These are phyloP conservation scores for Acer saccharum DNA, from an alignment of 345 rosid genomes.

Conservation along the genomic window DNA sequence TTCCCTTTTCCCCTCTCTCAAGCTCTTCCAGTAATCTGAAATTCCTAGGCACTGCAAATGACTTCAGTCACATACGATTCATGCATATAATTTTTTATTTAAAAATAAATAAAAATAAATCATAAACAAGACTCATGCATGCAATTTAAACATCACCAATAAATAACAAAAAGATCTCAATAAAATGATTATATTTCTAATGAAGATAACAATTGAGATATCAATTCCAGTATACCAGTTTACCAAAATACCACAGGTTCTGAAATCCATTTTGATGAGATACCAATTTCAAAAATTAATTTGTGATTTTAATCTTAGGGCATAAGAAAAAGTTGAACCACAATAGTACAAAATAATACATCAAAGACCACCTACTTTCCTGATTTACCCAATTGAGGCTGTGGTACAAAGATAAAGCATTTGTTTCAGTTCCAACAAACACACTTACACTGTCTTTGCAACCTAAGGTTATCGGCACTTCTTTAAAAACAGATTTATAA, in stretches of 20 bases:
- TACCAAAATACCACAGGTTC: neutral
- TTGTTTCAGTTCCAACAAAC: neutral
- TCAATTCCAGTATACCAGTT: neutral
- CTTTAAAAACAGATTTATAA: neutral
- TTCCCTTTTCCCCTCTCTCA: conserved; percentile 82
- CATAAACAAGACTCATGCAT: neutral
- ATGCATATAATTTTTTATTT: neutral
- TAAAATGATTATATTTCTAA: neutral
- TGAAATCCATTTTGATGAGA: neutral
- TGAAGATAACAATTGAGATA: neutral
- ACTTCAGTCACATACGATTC: conserved; percentile 8
- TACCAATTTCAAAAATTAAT: conserved; percentile 3
- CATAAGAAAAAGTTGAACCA: neutral
- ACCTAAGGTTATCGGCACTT: neutral
- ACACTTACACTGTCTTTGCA: neutral
- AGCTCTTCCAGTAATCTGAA: conserved; percentile 80
- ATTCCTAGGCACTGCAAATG: conserved; percentile 64
- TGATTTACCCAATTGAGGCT: neutral
- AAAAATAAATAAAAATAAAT: too few species aligned
- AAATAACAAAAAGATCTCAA: neutral
- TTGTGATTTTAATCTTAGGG: neutral
- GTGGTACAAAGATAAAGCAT: neutral
- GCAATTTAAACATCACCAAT: neutral
- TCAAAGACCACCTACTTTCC: neutral
- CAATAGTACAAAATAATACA: neutral